Base-by-base conservation (phyloP, 225 moss, liverwort and hornwort species). In the Anthoceros angustus region DNA sequence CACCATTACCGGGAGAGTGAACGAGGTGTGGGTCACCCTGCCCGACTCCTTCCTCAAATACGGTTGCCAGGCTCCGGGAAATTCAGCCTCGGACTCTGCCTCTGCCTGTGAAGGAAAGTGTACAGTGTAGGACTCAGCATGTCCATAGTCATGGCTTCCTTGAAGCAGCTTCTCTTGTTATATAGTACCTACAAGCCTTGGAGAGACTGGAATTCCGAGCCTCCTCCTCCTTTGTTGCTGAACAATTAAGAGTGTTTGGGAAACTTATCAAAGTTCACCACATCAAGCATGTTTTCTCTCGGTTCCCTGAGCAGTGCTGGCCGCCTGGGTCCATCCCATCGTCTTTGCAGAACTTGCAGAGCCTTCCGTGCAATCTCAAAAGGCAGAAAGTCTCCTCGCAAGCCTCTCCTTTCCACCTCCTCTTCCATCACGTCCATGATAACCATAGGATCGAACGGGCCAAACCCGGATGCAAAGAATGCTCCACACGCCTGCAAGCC, bases 21-120 rank as follows among this genome's bases (percentile, higher is more conserved):
- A 98, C 23, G 98, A 98, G 71, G 89, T 92, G 0, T 98, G 98
- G 98, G 98, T 98, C 16, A 86, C 75, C 73, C 46, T 48, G 2
- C 18, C 46, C 18, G 46, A 48, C 46, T 12, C 14, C 46, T 48
- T 12, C 18, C 2, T 48, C 46, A 12, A 48, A 12, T 48, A 48
- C 46, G 18, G 18, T 2, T 48, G 46, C 46, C 12, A 48, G 12
- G 14, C 46, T 2, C 18, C 46, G 46, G 18, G 18, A 18, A 12
- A 12, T 0, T 1, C 14, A 12, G 46, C 46, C 5, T 12, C 32
- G 32, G 32, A 32, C 4, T 32, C 32, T 4, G 32, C 32, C 32
- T 32, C 32, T 32, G 32, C 32, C 32, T 32, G 32, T 32, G 32
- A 32, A 32, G 32, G 32, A 32, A 32, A 32, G 32, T 32, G 32